Conservation (phyloP, 1,139 yeast species). For the Suhomyces chickasaworum region DNA sequence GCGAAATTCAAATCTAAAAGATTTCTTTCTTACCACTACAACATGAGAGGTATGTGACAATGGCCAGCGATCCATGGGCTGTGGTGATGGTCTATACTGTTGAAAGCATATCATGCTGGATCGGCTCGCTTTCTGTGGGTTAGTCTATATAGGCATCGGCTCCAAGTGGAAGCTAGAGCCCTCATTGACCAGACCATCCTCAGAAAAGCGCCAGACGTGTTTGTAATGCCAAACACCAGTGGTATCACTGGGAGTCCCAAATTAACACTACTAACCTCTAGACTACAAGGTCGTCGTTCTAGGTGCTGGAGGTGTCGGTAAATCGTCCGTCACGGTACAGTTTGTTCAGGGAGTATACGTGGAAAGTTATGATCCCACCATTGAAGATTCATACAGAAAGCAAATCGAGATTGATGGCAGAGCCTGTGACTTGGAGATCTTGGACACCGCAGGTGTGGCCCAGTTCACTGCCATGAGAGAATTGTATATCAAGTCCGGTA, state of each 20-base stretch:
- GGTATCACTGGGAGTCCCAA: not conserved
- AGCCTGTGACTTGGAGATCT: conserved; percentile 76
- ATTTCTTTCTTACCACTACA: conserved; percentile 15
- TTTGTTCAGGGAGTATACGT: conserved; percentile 55
- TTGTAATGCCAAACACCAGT: not conserved
- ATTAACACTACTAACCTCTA: conserved; percentile 12
- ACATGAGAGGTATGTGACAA: conserved; percentile 22
- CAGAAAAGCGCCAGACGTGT: conserved; percentile 1
- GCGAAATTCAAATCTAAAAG: conserved; percentile 11
- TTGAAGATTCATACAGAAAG: conserved; percentile 80
- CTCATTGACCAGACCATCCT: not conserved
- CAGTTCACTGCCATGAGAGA: conserved; percentile 62
- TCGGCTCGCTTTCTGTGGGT: not conserved
- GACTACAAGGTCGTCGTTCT: conserved; percentile 51
- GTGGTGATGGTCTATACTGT: not conserved
- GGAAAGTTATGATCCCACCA: conserved; percentile 50
- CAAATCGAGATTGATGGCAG: conserved; percentile 91
- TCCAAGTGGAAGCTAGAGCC: not conserved
- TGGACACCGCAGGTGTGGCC: conserved; percentile 56
- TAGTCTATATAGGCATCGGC: not conserved
- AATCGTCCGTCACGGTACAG: conserved; percentile 53
- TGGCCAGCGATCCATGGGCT: not conserved
- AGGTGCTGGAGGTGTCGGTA: conserved; percentile 58
- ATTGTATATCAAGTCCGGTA: conserved; percentile 58
- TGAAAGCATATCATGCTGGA: not conserved